Conservation (phyloP, 805 yeast species). For the Soucietia sequanensis region DNA sequence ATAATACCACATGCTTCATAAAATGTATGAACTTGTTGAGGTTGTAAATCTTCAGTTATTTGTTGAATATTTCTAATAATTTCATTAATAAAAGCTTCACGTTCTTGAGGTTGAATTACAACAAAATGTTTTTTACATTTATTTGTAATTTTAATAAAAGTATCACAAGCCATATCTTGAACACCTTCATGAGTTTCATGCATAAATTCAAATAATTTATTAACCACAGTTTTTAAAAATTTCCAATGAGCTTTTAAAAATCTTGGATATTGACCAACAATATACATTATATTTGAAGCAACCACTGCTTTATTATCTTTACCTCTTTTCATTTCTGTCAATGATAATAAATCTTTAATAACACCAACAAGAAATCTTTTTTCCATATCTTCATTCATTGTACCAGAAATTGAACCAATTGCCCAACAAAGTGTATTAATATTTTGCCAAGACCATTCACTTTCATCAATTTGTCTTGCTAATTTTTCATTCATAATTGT, state of each 20-base stretch:
- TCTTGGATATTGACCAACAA: conserved; percentile 98
- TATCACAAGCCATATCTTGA: conserved; percentile 99
- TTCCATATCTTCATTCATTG: conserved; percentile 98
- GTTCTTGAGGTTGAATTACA: conserved; percentile 78
- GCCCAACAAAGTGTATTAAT: conserved; percentile 99
- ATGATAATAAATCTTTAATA: conserved; percentile 83
- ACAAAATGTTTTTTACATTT: conserved; percentile 97
- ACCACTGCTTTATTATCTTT: conserved; percentile 98
- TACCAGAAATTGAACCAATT: conserved; percentile 96
- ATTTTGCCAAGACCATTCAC: conserved; percentile 99
- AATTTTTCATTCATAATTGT: conserved; percentile 89
- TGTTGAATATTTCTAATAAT: conserved; percentile 79
- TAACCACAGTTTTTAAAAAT: conserved; percentile 91
- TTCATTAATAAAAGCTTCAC: conserved; percentile 88
- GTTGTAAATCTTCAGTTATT: conserved; percentile 89
- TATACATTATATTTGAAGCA: conserved; percentile 99
- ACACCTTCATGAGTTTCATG: conserved; percentile 99
- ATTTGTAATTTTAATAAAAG: conserved; percentile 91
- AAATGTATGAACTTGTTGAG: conserved; percentile 97
- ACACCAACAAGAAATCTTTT: conserved; percentile 91
- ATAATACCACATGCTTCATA: conserved; percentile 97
- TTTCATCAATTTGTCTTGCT: conserved; percentile 89
- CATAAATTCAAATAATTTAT: conserved; percentile 96
- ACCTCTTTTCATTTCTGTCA: conserved; percentile 95
- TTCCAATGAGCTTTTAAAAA: conserved; percentile 98